Percentiles rank a stretch among this genome's conserved stretches.
Evolutionary conservation across 1,284 basidiomycete genomes (phyloP).

Genomic region (Apiotrichum akiyoshidainum): DNA sequence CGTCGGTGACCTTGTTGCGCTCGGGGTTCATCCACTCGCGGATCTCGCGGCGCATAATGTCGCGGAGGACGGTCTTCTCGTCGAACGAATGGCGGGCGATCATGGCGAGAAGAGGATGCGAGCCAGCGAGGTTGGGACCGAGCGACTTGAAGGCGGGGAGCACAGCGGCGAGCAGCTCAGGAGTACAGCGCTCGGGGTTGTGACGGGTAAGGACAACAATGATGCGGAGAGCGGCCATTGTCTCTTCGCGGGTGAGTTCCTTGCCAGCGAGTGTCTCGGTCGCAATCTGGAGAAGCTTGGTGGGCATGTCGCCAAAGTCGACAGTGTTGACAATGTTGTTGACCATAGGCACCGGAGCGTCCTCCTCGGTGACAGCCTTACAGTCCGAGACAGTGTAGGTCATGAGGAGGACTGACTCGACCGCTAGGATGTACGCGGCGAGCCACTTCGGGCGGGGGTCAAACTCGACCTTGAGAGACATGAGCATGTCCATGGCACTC

Average conservation of each 20-base stretch:
- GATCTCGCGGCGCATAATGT: constrained; percentile 78
- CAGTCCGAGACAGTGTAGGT: constrained; percentile 65
- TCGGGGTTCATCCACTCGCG: constrained; percentile 69
- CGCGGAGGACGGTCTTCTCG: constrained; percentile 63
- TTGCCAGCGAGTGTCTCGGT: constrained; percentile 63
- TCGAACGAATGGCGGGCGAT: constrained; percentile 90
- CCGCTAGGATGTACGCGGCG: constrained; percentile 68
- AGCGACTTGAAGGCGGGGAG: constrained; percentile 62
- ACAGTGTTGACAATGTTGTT: constrained; percentile 7
- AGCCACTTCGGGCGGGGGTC: constrained; percentile 69
- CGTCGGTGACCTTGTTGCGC: constrained; percentile 68
- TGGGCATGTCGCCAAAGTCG: constrained; percentile 45
- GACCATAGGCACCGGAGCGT: constrained; percentile 1
- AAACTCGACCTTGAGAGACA: constrained; percentile 58
- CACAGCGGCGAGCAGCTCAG: constrained; percentile 63
- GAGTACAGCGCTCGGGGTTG: constrained; percentile 62
- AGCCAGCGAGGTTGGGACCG: constrained; percentile 52
- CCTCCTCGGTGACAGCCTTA: constrained; percentile 32
- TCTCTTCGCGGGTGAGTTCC: constrained; percentile 59
- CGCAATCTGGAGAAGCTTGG: constrained; percentile 67
- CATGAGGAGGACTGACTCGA: constrained; percentile 73
- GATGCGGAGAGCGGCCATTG: constrained; percentile 72
- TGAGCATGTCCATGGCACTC: constrained; percentile 61
- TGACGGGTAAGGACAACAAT: constrained; percentile 78
- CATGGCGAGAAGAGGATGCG: constrained; percentile 78